Evolutionary conservation across 1,284 basidiomycete species (phyloP).

Genomic region (Pseudozyma sp.): DNA sequence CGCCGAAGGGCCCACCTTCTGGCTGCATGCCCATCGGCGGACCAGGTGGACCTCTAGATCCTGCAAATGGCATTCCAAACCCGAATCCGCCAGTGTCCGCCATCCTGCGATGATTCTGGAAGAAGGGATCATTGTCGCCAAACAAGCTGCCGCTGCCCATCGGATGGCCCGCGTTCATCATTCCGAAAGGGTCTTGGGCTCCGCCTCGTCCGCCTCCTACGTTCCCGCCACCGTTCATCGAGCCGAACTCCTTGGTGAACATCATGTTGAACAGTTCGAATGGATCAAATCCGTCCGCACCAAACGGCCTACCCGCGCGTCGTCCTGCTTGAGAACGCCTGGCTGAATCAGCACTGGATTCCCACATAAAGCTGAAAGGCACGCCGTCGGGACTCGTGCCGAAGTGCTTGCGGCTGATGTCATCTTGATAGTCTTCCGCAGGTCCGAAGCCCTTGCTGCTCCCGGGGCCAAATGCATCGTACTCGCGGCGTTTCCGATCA

Average conservation of each 20-base stretch:
- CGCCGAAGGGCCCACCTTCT: constrained; percentile 9
- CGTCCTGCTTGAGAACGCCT: constrained; percentile 51
- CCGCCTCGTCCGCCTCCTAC: constrained; percentile 9
- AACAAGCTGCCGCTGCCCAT: constrained; percentile 31
- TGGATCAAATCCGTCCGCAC: constrained; percentile 57
- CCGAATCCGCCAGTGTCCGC: constrained; percentile 50
- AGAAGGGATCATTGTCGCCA: constrained; percentile 48
- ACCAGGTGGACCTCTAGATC: constrained; percentile 1
- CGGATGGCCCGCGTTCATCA: constrained; percentile 8
- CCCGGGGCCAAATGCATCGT: constrained; percentile 43
- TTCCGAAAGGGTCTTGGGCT: constrained; percentile 17
- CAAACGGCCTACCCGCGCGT: constrained; percentile 47
- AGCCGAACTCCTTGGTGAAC: constrained; percentile 52
- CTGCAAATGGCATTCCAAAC: constrained; percentile 29
- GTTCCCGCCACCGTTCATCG: constrained; percentile 13
- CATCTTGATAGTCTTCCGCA: constrained; percentile 25
- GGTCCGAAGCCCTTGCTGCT: not conserved
- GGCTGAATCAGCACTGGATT: constrained; percentile 63
- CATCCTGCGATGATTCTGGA: constrained; percentile 54
- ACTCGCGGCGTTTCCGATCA: constrained; percentile 51
- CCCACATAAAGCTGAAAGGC: constrained; percentile 61
- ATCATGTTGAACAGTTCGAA: constrained; percentile 66
- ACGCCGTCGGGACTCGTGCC: constrained; percentile 54
- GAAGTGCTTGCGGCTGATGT: constrained; percentile 38
- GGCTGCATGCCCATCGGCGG: constrained; percentile 19